These are phyloP conservation scores for Melampsora larici-populina DNA, from an alignment of 1,284 basidiomycete genomes.

Conservation along the genomic window DNA sequence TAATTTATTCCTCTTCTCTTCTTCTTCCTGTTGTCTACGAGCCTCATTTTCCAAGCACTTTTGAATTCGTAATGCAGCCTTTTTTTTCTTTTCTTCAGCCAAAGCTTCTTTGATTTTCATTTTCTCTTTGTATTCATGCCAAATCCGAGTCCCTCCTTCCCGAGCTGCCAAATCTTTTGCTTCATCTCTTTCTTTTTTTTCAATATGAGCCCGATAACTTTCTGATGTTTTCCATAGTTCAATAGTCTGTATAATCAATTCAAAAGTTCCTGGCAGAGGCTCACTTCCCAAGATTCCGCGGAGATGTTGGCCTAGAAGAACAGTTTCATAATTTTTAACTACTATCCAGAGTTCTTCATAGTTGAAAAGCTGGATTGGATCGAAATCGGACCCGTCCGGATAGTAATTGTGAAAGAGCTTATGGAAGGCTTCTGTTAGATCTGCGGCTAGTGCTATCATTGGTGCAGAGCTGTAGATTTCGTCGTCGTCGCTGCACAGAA, in stretches of 20 bases:
- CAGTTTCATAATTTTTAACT: neutral
- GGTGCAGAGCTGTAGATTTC: neutral
- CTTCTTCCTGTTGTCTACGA: neutral
- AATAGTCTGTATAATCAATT: neutral
- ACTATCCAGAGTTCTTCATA: neutral
- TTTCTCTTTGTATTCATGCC: neutral
- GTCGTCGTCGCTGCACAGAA: neutral
- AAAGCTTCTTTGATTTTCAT: neutral
- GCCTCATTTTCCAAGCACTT: neutral
- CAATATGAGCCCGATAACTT: neutral
- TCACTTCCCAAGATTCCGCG: neutral
- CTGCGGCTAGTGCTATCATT: neutral
- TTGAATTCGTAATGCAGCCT: neutral
- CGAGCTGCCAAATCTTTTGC: neutral
- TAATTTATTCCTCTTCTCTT: no score
- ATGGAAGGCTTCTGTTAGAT: neutral
- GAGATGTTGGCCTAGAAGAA: neutral
- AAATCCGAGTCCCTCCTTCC: neutral
- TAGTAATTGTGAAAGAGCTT: neutral
- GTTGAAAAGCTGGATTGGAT: neutral
- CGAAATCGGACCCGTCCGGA: neutral
- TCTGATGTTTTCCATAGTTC: neutral
- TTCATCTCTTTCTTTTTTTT: neutral
- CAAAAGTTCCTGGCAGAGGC: neutral
- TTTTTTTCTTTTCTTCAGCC: neutral